Conservation (phyloP, 257 asterid genomes). For the Eustoma russellianum region DNA sequence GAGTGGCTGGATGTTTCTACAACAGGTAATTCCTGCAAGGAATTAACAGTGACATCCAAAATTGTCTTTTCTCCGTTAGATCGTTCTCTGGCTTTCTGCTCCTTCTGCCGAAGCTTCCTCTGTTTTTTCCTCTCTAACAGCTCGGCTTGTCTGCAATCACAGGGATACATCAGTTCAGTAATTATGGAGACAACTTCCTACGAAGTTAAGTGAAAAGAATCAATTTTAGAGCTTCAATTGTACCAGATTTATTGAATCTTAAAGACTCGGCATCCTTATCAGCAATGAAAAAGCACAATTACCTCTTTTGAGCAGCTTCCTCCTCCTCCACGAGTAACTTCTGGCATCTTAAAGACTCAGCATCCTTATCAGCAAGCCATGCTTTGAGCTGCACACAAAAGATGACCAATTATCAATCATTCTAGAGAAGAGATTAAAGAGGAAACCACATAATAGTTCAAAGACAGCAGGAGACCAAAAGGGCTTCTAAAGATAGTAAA, state of each 20-base stretch:
- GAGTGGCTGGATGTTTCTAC: constrained; percentile 39
- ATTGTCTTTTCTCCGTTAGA: constrained; percentile 9
- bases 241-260: too few relatives aligned
- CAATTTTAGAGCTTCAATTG: too few relatives aligned
- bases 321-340: constrained; percentile 97
- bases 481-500: too few relatives aligned
- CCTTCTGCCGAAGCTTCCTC: constrained; percentile 80
- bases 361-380: constrained; percentile 89
- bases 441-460: background rate
- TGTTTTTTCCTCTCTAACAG: constrained; percentile 63
- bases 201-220: too few relatives aligned
- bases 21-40: constrained; percentile 27
- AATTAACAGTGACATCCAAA: constrained; percentile 16
- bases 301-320: constrained; percentile 87
- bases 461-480: background rate
- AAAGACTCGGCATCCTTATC: too few relatives aligned
- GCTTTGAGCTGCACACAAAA: constrained; percentile 65
- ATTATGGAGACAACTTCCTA: background rate
- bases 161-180: background rate
- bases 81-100: constrained; percentile 59
- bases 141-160: constrained; percentile 46
- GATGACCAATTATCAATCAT: constrained; percentile 8
- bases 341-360: constrained; percentile 90
- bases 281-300: too few relatives aligned
- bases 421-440: constrained; percentile 1